Percentiles rank a stretch among this genome's conserved stretches.
Conservation (phyloP, 192 early-diverging fungal species). For the Dissophora ornata region DNA sequence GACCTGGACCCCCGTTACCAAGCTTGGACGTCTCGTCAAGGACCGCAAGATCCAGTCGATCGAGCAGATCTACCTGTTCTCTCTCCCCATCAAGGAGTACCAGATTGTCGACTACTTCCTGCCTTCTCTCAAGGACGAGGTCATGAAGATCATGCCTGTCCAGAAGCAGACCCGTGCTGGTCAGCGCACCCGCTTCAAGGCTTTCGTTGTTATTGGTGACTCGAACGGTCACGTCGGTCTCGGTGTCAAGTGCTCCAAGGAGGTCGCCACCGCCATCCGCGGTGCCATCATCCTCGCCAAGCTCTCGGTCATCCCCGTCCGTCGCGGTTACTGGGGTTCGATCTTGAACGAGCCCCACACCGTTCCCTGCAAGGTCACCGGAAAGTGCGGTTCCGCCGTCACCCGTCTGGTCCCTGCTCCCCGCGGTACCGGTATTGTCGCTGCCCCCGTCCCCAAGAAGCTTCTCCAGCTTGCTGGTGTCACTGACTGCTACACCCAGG, state of each 20-base stretch:
- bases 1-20: constrained; percentile 86
- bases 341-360: constrained; percentile 97
- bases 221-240: constrained; percentile 97
- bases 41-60: constrained; percentile 96
- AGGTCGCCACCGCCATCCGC: constrained; percentile 98
- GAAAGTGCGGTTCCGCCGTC: constrained; percentile 94
- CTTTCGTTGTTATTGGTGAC: constrained; percentile 99
- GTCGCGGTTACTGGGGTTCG: constrained; percentile 99
- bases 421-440: constrained; percentile 99
- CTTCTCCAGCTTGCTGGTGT: constrained; percentile 97
- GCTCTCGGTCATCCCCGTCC: constrained; percentile 97
- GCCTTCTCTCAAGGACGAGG: constrained; percentile 96
- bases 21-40: constrained; percentile 98
- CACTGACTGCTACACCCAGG: constrained; percentile 96
- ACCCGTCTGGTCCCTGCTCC: constrained; percentile 97
- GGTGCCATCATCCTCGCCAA: constrained; percentile 99
- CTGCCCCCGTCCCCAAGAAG: constrained; percentile 98
- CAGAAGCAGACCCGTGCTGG: constrained; percentile 99
- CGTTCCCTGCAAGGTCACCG: constrained; percentile 97
- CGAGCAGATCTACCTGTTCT: constrained; percentile 98
- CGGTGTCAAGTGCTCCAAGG: constrained; percentile 99
- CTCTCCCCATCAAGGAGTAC: constrained; percentile 99
- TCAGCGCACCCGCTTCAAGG: constrained; percentile 99
- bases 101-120: constrained; percentile 98
- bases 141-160: constrained; percentile 99